These are phyloP conservation scores for Myxozyma lipomycoides DNA, from an alignment of 805 yeast species.

Conservation along the genomic window DNA sequence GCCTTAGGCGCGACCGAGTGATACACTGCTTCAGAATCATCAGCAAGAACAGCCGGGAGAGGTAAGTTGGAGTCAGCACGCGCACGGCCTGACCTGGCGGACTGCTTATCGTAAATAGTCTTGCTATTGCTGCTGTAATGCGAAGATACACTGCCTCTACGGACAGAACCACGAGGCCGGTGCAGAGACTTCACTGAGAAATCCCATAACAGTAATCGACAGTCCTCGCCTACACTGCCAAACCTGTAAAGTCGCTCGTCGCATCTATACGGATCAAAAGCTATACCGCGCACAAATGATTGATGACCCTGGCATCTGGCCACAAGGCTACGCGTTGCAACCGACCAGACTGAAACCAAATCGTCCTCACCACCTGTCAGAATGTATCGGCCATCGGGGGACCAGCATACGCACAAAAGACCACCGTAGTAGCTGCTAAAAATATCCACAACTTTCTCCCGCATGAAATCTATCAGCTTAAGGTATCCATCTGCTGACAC, in stretches of 20 bases:
- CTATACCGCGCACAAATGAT: slow-evolving; percentile 50
- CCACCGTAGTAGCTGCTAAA: slow-evolving; percentile 67
- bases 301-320: slow-evolving; percentile 49
- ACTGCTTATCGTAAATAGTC: slow-evolving; percentile 5
- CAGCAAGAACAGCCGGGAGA: slow-evolving; percentile 3
- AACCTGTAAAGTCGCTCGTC: slow-evolving; percentile 44
- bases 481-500: slow-evolving; percentile 65
- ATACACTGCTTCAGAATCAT: slow-evolving; percentile 22
- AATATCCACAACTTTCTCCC: slow-evolving; percentile 48
- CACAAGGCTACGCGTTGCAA: slow-evolving; percentile 33
- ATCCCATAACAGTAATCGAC: slow-evolving; percentile 51
- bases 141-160: slow-evolving; percentile 24
- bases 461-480: slow-evolving; percentile 50
- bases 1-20: slow-evolving; percentile 26
- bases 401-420: slow-evolving; percentile 48
- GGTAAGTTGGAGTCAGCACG: slow-evolving; percentile 18
- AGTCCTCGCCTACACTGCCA: slow-evolving; percentile 56
- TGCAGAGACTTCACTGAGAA: slow-evolving; percentile 46
- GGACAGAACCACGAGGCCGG: slow-evolving; percentile 24
- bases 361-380: slow-evolving; percentile 56
- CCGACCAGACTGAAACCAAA: slow-evolving; percentile 44
- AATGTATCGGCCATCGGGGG: slow-evolving; percentile 50
- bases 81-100: slow-evolving; percentile 6
- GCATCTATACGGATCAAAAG: slow-evolving; percentile 43
- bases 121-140: slow-evolving; percentile 11